phyloP scores from a whole-genome alignment of 352 stramenopile species.

The Thalassiosira ordinaria region DNA sequence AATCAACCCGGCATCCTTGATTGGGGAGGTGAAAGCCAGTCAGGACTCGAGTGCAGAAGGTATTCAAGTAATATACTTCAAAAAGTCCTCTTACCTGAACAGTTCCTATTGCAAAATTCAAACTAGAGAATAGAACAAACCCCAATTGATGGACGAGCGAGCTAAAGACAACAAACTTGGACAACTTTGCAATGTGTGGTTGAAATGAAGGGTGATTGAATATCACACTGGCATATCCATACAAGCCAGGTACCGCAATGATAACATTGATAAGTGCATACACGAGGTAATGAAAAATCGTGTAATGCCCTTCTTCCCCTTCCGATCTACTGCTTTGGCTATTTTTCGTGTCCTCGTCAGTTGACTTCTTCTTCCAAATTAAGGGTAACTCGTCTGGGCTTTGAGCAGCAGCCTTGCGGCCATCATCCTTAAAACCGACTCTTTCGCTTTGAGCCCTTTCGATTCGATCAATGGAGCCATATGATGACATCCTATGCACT shows the following conservation, averaged over 20 bases:
- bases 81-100: too few species aligned
- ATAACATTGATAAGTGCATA: constrained; percentile 90
- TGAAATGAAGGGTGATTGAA: constrained; percentile 89
- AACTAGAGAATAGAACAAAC: constrained; percentile 88
- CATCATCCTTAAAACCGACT: too few species aligned
- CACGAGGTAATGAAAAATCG: constrained; percentile 46
- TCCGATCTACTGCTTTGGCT: background rate
- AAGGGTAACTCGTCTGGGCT: constrained; percentile 2
- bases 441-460: too few species aligned
- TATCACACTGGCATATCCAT: constrained; percentile 93
- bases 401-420: background rate
- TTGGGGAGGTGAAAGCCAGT: too few species aligned
- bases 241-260: constrained; percentile 92
- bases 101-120: constrained; percentile 93
- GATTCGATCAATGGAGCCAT: background rate
- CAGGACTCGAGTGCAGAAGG: too few species aligned
- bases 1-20: constrained; percentile 93
- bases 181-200: constrained; percentile 66
- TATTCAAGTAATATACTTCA: too few species aligned
- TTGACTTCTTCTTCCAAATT: constrained; percentile 16
- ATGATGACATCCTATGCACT: background rate
- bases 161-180: constrained; percentile 92
- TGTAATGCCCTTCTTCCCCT: constrained; percentile 19
- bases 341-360: background rate
- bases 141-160: constrained; percentile 91